phyloP scores from a whole-genome alignment of 257 asterid genomes.

The Avicennia marina region DNA sequence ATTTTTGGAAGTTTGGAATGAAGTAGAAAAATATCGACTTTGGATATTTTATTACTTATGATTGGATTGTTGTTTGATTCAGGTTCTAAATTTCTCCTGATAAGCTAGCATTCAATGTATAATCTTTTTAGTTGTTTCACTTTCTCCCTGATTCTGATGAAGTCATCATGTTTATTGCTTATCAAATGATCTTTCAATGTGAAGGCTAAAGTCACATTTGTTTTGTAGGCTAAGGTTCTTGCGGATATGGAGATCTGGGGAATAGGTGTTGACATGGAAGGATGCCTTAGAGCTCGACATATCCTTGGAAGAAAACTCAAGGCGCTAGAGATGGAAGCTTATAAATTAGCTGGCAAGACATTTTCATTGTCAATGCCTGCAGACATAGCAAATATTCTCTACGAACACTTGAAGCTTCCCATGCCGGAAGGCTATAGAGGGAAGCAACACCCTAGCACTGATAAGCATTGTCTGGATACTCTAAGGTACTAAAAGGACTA shows the following conservation, averaged over 20 bases:
- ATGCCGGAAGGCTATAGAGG: slow-evolving; percentile 67
- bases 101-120: no score
- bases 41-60: neutral
- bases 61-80: slow-evolving; percentile 6
- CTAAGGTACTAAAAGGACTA: slow-evolving; percentile 55
- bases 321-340: slow-evolving; percentile 78
- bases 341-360: slow-evolving; percentile 76
- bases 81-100: slow-evolving; percentile 7
- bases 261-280: slow-evolving; percentile 97
- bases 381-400: slow-evolving; percentile 85
- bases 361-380: slow-evolving; percentile 87
- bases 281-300: slow-evolving; percentile 77
- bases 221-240: slow-evolving; percentile 67
- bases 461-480: slow-evolving; percentile 79
- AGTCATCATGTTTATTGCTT: no score
- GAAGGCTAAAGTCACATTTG: slow-evolving; percentile 6
- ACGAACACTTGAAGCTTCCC: slow-evolving; percentile 91
- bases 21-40: neutral
- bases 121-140: neutral
- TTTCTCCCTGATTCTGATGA: neutral
- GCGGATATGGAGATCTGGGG: slow-evolving; percentile 96
- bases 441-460: slow-evolving; percentile 92
- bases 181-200: slow-evolving; percentile 10
- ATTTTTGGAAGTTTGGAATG: neutral
- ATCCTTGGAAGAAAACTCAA: slow-evolving; percentile 72